These are phyloP conservation scores for Loxodes magnus DNA, from an alignment of 73 alveolate species.

Conservation along the genomic window DNA sequence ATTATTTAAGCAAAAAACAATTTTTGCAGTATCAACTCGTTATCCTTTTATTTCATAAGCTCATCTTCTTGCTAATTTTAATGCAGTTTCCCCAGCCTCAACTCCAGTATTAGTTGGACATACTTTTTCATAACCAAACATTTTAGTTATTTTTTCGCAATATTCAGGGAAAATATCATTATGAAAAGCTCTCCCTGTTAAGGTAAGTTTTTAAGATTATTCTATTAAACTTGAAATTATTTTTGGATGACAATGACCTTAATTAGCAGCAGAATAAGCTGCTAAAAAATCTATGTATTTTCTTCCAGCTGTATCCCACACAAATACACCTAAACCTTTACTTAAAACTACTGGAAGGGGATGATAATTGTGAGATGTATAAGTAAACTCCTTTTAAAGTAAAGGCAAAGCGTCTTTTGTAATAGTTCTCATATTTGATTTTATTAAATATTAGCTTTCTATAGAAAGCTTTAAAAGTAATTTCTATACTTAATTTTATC, in stretches of 20 bases:
- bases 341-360: slow-evolving; percentile 75
- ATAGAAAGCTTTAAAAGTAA: no score
- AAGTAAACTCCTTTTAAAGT: slow-evolving; percentile 32
- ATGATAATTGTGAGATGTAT: slow-evolving; percentile 76
- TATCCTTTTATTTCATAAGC: slow-evolving; percentile 80
- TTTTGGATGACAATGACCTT: slow-evolving; percentile 94
- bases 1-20: slow-evolving; percentile 53
- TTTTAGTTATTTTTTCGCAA: slow-evolving; percentile 53
- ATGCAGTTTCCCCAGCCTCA: slow-evolving; percentile 91
- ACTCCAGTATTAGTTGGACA: slow-evolving; percentile 90
- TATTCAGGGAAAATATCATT: slow-evolving; percentile 60
- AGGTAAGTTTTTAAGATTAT: slow-evolving; percentile 62
- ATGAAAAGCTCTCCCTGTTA: slow-evolving; percentile 77
- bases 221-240: slow-evolving; percentile 59
- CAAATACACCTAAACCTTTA: slow-evolving; percentile 26
- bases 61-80: slow-evolving; percentile 92
- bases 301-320: slow-evolving; percentile 79
- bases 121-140: slow-evolving; percentile 70
- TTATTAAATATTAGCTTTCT: no score
- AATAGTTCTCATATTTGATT: not conserved
- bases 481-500: no score
- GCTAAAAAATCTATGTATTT: slow-evolving; percentile 76
- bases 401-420: slow-evolving; percentile 18
- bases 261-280: slow-evolving; percentile 87
- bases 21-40: slow-evolving; percentile 55